Conservation (phyloP, 1,284 basidiomycete genomes). For the Ceratobasidium sp. region DNA sequence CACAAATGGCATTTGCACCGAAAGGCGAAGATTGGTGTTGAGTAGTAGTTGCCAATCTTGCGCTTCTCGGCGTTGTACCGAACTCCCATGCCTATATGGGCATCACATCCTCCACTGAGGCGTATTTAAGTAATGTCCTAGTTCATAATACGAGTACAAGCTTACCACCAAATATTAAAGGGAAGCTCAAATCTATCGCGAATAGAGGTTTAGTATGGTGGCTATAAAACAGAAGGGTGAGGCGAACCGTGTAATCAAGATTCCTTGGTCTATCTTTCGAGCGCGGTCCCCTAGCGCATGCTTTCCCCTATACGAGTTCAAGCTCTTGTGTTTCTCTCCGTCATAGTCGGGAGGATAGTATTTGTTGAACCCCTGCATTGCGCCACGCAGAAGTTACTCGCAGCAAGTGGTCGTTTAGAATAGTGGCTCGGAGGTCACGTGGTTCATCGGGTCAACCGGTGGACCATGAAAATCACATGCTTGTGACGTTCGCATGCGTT, state of each 20-base stretch:
- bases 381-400: not conserved
- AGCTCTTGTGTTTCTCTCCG: slow-evolving; percentile 62
- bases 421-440: slow-evolving; percentile 12
- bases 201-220: slow-evolving; percentile 36
- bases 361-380: slow-evolving; percentile 78
- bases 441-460: not conserved
- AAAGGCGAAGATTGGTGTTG: slow-evolving; percentile 93
- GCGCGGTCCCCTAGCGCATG: slow-evolving; percentile 94
- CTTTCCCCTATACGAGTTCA: slow-evolving; percentile 70
- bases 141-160: slow-evolving; percentile 39
- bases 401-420: not conserved
- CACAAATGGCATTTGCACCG: slow-evolving; percentile 97
- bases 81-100: slow-evolving; percentile 96
- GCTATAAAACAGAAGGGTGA: slow-evolving; percentile 49
- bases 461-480: slow-evolving; percentile 31
- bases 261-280: slow-evolving; percentile 91
- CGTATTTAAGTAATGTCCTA: not conserved
- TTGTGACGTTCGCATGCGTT: slow-evolving; percentile 21
- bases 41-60: slow-evolving; percentile 95
- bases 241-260: slow-evolving; percentile 79
- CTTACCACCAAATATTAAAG: slow-evolving; percentile 97
- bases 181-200: slow-evolving; percentile 81
- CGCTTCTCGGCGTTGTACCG: slow-evolving; percentile 99
- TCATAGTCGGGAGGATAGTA: slow-evolving; percentile 97
- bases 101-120: slow-evolving; percentile 84